Evolutionary conservation across 768 basidiomycete species (phyloP), one percentile per base, ranked within the genome.

Genomic region (Tricholoma bakamatsutake): DNA sequence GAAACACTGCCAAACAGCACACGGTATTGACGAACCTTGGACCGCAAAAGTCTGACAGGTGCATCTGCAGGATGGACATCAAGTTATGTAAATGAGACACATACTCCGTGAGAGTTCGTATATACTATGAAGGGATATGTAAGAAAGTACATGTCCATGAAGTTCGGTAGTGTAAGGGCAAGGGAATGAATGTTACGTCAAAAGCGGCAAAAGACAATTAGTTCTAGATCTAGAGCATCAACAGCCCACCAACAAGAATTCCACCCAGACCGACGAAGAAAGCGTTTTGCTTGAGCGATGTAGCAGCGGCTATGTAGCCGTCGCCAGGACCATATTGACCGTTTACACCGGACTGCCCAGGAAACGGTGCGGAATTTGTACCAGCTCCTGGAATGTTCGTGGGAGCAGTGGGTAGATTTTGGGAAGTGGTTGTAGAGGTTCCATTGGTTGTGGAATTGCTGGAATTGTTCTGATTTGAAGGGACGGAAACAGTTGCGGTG

Each of bases 251-350:
- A 18, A 83, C 66, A 10, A 74, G 66, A n/a, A 78, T 64, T 4
- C 74, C 80, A n/a, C 72, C 71, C 5, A 78, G 43, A 6, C 74
- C 69, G 13, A 81, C 72, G 40, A 80, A 55, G 12, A 79, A 57
- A 5, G 76, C 70, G 57, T 79, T 81, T 59, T 70, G 64, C 39
- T 73, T 73, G 37, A 84, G 72, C 1, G 74, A 69, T 2, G 71
- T 61, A 6, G 81, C 88, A 11, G 76, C 79, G 28, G 84, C 79
- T 58, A 82, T 83, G 69, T 83, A 89, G 52, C 74, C 67, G 62
- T 90, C 87, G 47, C 76, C 75, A 47, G 88, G 88, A n/a, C 88
- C 88, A 57, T 76, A 85, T 34, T 78, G 69, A 31, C 84, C 84
- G 27, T 81, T 69, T 4, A 66, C 49, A 42, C 69, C 76, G 17